Percentiles rank a stretch among this genome's conserved stretches.
Conservation (phyloP, 2,329 filamentous ascomycete genomes). For the Hypomyces perniciosus region DNA sequence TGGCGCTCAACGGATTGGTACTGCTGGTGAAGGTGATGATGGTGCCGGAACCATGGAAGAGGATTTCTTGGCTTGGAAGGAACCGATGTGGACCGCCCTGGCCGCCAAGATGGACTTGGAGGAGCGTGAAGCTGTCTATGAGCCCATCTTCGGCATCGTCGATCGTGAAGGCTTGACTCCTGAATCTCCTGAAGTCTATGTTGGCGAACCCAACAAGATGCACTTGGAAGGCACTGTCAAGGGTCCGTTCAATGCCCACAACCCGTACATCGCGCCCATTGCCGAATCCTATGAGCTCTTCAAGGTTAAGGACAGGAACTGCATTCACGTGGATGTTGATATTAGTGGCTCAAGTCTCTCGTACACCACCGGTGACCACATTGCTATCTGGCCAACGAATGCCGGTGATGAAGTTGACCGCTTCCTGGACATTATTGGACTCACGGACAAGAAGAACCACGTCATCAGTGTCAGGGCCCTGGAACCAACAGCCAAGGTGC, state of each 20-base stretch:
- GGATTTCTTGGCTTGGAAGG: constrained; percentile 98
- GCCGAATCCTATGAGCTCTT: constrained; percentile 88
- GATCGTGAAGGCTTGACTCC: constrained; percentile 68
- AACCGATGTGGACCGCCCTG: constrained; percentile 93
- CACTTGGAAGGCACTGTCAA: constrained; percentile 80
- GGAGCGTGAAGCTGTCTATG: constrained; percentile 93
- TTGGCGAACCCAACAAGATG: constrained; percentile 94
- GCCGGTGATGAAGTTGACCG: constrained; percentile 86
- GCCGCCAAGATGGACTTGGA: constrained; percentile 79
- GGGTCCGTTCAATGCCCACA: constrained; percentile 92
- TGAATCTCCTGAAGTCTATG: constrained; percentile 77
- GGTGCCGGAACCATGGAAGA: constrained; percentile 99
- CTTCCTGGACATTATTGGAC: constrained; percentile 72
- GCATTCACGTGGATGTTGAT: constrained; percentile 92
- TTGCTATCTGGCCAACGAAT: constrained; percentile 96
- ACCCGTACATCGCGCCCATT: constrained; percentile 94
- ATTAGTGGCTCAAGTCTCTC: constrained; percentile 81
- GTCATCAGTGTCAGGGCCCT: constrained; percentile 87
- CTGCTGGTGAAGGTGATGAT: constrained; percentile 92
- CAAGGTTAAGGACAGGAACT: constrained; percentile 83
- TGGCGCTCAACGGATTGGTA: constrained; percentile 77
- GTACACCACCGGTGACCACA: constrained; percentile 96
- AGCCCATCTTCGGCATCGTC: constrained; percentile 79
- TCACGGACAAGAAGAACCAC: constrained; percentile 68
- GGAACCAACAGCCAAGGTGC: constrained; percentile 93